Evolutionary conservation across 1,284 basidiomycete genomes (phyloP), one percentile per base, ranked within the genome.

Genomic region (Fistulinella cinereoalba): DNA sequence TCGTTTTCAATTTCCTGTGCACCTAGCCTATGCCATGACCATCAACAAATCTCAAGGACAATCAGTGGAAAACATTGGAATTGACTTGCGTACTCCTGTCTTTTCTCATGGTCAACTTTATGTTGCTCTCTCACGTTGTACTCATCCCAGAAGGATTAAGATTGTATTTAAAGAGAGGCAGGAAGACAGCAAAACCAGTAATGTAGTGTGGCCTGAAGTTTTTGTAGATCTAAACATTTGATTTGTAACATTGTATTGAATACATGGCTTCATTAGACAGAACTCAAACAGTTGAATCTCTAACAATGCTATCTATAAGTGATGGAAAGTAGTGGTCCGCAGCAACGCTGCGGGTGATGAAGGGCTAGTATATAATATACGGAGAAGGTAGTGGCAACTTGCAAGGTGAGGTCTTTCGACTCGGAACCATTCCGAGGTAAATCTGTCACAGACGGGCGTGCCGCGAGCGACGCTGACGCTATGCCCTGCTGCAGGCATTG

Each of bases 31-130:
- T 60, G 57, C 64, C 1, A 68, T 71, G 61, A 65, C 66, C 0
- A 66, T 71, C 52, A 71, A 72, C 53, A 70, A 71, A 31, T 38
- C 62, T 3, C 68, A 73, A 57, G 72, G 70, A 5, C 69, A 71
- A 37, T 65, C 56, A 19, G 15, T 64, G 0, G 23, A 39, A 12
- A 16, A 53, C 43, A 25, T 54, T 40, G 44, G 52, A 0, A 1
- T 56, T 0, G 33, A 50, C 4, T 7, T 56, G 1, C 18, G 21
- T 2, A 12, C 22, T 6, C 18, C 43, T 41, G 33, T 50, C 0
- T 55, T 55, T 24, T 55, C 47, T 41, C 47, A 52, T 47, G 41
- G 43, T 1, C 46, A 56, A 37, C 29, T 55, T 6, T 55, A 55
- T 44, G 41, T 54, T 8, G 52, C 46, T 7, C 15, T 55, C 9